Conservation (phyloP, 768 basidiomycete species). For the Lentinula boryana region DNA sequence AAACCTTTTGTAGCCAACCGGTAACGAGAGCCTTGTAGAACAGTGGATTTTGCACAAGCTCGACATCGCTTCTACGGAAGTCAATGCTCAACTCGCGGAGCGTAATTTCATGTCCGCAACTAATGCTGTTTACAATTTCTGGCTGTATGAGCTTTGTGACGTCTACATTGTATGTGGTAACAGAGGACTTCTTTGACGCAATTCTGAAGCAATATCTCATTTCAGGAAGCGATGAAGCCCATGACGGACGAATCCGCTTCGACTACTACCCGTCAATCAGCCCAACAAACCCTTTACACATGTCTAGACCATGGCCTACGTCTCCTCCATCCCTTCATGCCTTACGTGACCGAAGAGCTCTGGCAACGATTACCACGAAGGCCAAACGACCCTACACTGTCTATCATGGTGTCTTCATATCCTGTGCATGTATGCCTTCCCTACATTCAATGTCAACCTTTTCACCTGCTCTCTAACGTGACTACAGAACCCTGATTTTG, state of each 20-base stretch:
- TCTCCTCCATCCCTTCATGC: conserved; percentile 97
- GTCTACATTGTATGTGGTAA: conserved; percentile 80
- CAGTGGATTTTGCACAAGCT: conserved; percentile 94
- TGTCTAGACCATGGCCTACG: conserved; percentile 89
- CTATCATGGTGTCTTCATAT: conserved; percentile 87
- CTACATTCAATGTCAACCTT: not conserved
- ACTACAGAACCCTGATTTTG: conserved; percentile 52
- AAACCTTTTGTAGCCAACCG: conserved; percentile 58
- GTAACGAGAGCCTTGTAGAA: conserved; percentile 88
- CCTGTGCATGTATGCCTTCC: conserved; percentile 62
- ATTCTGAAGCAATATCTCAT: not conserved
- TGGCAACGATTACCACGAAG: conserved; percentile 95
- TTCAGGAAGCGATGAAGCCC: conserved; percentile 96
- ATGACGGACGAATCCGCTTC: conserved; percentile 82
- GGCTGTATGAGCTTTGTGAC: conserved; percentile 98
- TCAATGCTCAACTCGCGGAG: conserved; percentile 68
- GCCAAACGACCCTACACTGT: conserved; percentile 72
- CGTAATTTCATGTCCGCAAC: conserved; percentile 96
- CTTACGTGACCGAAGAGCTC: conserved; percentile 96
- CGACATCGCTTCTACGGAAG: conserved; percentile 69
- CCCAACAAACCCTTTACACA: conserved; percentile 94
- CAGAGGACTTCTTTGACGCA: not conserved
- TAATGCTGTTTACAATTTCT: conserved; percentile 82
- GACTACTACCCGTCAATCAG: conserved; percentile 60
- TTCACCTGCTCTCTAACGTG: not conserved